Percentiles rank a stretch among this genome's conserved stretches.
phyloP scores from a whole-genome alignment of 1,284 basidiomycete species.

The Stereum hirsutum region DNA sequence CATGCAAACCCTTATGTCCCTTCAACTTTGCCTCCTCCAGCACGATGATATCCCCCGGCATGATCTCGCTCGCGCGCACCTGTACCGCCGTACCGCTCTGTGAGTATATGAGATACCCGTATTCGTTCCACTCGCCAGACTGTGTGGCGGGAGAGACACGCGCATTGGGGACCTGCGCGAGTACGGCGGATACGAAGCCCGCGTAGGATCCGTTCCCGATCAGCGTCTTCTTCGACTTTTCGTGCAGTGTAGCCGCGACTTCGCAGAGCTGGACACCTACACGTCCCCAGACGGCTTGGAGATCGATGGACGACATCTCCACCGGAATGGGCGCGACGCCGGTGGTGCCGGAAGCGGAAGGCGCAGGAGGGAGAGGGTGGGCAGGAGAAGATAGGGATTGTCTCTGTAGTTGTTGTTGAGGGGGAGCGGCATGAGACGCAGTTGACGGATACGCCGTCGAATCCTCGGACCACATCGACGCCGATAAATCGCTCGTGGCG shows the following conservation, averaged over 20 bases:
- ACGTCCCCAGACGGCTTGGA: slow-evolving; percentile 61
- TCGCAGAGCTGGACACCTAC: slow-evolving; percentile 72
- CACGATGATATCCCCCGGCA: slow-evolving; percentile 79
- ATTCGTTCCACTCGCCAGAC: slow-evolving; percentile 29
- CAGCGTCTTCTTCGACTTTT: slow-evolving; percentile 66
- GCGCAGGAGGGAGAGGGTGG: background rate
- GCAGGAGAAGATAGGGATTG: background rate
- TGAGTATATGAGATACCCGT: slow-evolving; percentile 69
- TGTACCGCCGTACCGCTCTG: slow-evolving; percentile 64
- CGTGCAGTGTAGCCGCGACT: slow-evolving; percentile 55
- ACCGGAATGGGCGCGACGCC: slow-evolving; percentile 15
- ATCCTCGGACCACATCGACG: slow-evolving; percentile 36
- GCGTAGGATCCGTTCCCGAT: slow-evolving; percentile 78
- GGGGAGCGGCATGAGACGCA: slow-evolving; percentile 1
- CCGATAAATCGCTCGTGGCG: slow-evolving; percentile 28
- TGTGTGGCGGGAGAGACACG: slow-evolving; percentile 20
- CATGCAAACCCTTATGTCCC: slow-evolving; percentile 76
- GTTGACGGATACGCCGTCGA: slow-evolving; percentile 26
- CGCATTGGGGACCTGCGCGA: slow-evolving; percentile 53
- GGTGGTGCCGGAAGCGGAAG: slow-evolving; percentile 6
- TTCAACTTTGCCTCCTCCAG: slow-evolving; percentile 77
- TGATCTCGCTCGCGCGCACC: slow-evolving; percentile 68
- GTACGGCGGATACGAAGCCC: slow-evolving; percentile 65
- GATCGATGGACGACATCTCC: slow-evolving; percentile 45
- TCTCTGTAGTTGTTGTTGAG: background rate